Percentiles rank a stretch among this genome's conserved stretches.
These are phyloP conservation scores for Spizellomyces punctatus DNA, from an alignment of 192 early-diverging fungal species.

Conservation along the genomic window DNA sequence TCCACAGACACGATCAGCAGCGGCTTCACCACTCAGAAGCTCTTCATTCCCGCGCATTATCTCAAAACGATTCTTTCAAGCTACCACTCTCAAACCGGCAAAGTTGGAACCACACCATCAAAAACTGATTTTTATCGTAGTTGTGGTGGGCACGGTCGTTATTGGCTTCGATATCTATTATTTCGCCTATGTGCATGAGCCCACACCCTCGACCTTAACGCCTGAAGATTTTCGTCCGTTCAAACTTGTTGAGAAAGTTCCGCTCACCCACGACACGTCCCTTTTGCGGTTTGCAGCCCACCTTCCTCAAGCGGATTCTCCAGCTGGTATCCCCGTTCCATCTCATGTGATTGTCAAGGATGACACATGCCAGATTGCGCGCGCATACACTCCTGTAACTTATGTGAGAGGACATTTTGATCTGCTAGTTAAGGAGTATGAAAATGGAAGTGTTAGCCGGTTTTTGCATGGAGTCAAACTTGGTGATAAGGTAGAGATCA, in stretches of 20 bases:
- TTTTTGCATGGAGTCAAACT: slow-evolving; percentile 60
- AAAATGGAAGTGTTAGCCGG: slow-evolving; percentile 67
- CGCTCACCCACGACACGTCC: slow-evolving; percentile 41
- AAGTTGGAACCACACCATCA: slow-evolving; percentile 14
- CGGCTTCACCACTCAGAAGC: too few relatives aligned
- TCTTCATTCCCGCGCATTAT: too few relatives aligned
- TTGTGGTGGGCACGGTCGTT: not conserved
- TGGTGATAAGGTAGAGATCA: slow-evolving; percentile 70
- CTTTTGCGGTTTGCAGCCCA: slow-evolving; percentile 38
- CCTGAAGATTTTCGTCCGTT: slow-evolving; percentile 32
- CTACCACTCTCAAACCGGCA: slow-evolving; percentile 3
- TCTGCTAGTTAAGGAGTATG: slow-evolving; percentile 80
- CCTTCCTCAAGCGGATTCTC: slow-evolving; percentile 9
- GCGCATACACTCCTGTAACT: slow-evolving; percentile 80
- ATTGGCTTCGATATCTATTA: slow-evolving; percentile 26
- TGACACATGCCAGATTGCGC: slow-evolving; percentile 61
- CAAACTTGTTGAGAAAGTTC: slow-evolving; percentile 39
- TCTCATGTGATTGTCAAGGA: slow-evolving; percentile 62
- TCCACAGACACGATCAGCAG: too few relatives aligned
- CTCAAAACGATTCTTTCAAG: not conserved
- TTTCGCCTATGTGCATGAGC: slow-evolving; percentile 15
- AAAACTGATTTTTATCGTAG: slow-evolving; percentile 12
- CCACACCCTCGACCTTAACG: slow-evolving; percentile 10
- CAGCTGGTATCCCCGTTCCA: slow-evolving; percentile 31
- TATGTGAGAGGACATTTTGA: slow-evolving; percentile 67